These are phyloP conservation scores for Exobasidium cylindrosporum DNA, from an alignment of 1,284 basidiomycete genomes.

Conservation along the genomic window DNA sequence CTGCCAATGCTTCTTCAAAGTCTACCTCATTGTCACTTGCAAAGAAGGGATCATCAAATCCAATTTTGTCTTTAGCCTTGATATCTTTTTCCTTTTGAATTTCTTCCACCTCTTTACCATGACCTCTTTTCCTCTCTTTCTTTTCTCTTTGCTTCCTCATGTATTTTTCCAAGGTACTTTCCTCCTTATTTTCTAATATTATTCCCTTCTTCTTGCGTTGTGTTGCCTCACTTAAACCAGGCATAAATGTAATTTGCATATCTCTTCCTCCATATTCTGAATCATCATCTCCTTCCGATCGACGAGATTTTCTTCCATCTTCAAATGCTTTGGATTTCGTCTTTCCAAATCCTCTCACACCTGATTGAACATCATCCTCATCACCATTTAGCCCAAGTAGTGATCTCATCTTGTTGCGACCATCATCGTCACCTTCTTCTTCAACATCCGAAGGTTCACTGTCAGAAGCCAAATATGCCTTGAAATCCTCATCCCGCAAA, in stretches of 20 bases:
- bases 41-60: constrained; percentile 64
- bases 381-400: constrained; percentile 34
- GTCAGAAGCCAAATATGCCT: constrained; percentile 50
- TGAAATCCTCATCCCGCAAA: constrained; percentile 50
- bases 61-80: constrained; percentile 19
- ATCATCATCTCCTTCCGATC: constrained; percentile 13
- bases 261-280: constrained; percentile 26
- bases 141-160: constrained; percentile 51
- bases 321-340: constrained; percentile 1
- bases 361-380: neutral
- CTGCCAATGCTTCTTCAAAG: constrained; percentile 46
- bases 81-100: constrained; percentile 10
- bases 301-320: constrained; percentile 2
- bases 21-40: constrained; percentile 37
- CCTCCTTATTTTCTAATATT: constrained; percentile 31
- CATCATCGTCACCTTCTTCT: constrained; percentile 11
- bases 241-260: constrained; percentile 54
- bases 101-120: constrained; percentile 7
- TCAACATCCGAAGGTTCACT: constrained; percentile 33
- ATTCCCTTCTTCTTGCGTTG: constrained; percentile 25
- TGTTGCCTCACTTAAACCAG: constrained; percentile 44
- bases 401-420: constrained; percentile 36
- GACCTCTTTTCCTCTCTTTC: constrained; percentile 40
- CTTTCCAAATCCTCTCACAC: neutral
- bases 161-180: constrained; percentile 54